Evolutionary conservation across 139 green algal genomes (phyloP).

Genomic region (Tetradesmus lagerheimii): DNA sequence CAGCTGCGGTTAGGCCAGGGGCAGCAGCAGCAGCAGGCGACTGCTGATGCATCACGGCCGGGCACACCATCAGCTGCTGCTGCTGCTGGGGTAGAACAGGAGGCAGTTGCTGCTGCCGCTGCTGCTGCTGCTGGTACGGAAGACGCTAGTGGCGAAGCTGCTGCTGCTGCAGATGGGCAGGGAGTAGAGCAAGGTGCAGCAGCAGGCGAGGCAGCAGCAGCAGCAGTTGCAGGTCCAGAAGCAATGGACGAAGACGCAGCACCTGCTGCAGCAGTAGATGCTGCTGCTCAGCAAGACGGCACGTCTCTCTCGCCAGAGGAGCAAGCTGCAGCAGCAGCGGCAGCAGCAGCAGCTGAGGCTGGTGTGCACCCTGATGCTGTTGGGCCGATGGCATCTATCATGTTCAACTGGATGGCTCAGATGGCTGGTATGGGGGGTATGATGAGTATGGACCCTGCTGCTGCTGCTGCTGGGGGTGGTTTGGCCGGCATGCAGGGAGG

Average conservation of each 20-base stretch:
- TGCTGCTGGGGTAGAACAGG: not conserved
- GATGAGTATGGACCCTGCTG: not conserved
- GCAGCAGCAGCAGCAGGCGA: not conserved
- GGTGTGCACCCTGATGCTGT: not conserved
- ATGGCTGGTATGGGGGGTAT: not conserved
- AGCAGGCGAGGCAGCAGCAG: not conserved
- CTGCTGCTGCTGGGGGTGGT: not conserved
- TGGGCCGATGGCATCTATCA: not conserved
- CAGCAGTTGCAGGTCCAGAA: not conserved
- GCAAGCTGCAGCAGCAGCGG: constrained; percentile 2
- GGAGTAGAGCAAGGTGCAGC: not conserved
- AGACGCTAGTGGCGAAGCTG: not conserved
- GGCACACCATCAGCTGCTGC: not conserved
- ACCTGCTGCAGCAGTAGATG: not conserved
- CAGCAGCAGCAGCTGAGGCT: not conserved
- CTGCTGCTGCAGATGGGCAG: not conserved
- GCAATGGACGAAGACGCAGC: not conserved
- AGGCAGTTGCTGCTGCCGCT: not conserved
- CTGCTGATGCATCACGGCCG: not conserved
- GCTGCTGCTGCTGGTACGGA: not conserved
- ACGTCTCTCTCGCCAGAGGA: not conserved
- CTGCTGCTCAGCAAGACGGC: not conserved
- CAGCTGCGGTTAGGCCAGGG: not conserved
- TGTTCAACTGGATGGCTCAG: not conserved
- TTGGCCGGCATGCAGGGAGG: not conserved